A percentile compares a stretch with the other conserved stretches of the same genome.
These are phyloP conservation scores for Populus simonii DNA, from an alignment of 345 rosid genomes.

Conservation along the genomic window DNA sequence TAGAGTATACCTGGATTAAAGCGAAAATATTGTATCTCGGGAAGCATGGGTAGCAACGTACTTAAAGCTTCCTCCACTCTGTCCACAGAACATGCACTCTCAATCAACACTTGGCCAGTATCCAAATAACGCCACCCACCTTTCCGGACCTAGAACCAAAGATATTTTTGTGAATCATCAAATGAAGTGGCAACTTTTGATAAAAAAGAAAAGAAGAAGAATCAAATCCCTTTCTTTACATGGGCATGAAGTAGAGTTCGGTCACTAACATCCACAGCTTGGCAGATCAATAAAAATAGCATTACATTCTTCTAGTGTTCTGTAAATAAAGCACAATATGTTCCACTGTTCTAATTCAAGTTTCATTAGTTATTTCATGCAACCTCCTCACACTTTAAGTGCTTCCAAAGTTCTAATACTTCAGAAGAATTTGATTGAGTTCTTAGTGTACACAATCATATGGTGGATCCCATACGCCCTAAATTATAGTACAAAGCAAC, in stretches of 20 bases:
- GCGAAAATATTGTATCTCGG: conserved; percentile 85
- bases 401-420: neutral
- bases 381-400: too few species aligned
- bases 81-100: conserved; percentile 98
- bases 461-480: neutral
- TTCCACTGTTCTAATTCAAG: neutral
- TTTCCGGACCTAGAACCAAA: conserved; percentile 60
- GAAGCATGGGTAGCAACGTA: conserved; percentile 89
- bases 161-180: conserved; percentile 6
- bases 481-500: neutral
- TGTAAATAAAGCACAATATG: neutral
- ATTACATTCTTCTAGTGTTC: neutral
- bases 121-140: conserved; percentile 99
- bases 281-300: neutral
- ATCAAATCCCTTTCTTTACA: neutral
- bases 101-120: conserved; percentile 96
- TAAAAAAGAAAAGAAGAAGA: neutral
- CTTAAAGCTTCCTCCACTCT: conserved; percentile 97
- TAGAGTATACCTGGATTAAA: conserved; percentile 68
- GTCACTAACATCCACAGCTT: neutral
- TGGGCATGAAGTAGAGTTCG: neutral
- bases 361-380: neutral
- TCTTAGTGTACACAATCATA: neutral
- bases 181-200: neutral
- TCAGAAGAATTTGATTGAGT: neutral